Evolutionary conservation across 139 green algal species (phyloP), one percentile per base, ranked within the genome.

Genomic region (Raphidocelis subcapitata): DNA sequence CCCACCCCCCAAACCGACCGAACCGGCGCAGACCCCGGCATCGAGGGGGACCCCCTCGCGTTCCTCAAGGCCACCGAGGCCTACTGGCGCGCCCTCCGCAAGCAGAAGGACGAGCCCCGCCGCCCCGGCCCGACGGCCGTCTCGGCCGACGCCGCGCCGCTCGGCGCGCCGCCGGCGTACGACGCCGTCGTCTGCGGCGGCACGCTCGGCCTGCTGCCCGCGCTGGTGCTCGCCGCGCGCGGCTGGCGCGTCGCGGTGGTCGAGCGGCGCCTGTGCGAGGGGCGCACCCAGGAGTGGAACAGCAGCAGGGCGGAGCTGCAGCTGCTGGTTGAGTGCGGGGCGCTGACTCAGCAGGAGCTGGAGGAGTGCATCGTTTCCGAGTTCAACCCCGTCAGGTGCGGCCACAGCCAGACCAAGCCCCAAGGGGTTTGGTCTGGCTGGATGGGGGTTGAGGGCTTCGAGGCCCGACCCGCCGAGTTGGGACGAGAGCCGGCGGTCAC

Each of bases 171-270:
- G 63, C 36, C 18, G 35, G 86, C 89, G 33, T 93, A 81, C 64
- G 92, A 97, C 72, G 92, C 96, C 28, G 77, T 81, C 1, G 86
- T 98, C 26, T 92, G 82, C 44, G 93, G 93, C 18, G 93, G 93
- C 31, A 97, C 91, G 1, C 83, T 98, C 37, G 93, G 93, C 24
- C 81, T 97, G 15, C 86, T 97, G 54, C 21, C 96, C 18, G 94
- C 92, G 0, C 61, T 82, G 5, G 85, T 87, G 36, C 81, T 98
- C 59, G 89, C 94, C 79, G 35, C 76, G 46, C 41, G 69, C n/a
- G 91, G 89, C 0, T 60, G 82, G 36, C 68, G 69, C 5, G 87
- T 96, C 32, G 68, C 49, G 15, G 66, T 94, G 12, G 74, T 94
- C 20, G 89, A 94, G 76, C 82, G 81, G 64, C 72, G 89, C 5